Base-by-base conservation (phyloP, 345 rosid genomes). In the Firmiana major region DNA sequence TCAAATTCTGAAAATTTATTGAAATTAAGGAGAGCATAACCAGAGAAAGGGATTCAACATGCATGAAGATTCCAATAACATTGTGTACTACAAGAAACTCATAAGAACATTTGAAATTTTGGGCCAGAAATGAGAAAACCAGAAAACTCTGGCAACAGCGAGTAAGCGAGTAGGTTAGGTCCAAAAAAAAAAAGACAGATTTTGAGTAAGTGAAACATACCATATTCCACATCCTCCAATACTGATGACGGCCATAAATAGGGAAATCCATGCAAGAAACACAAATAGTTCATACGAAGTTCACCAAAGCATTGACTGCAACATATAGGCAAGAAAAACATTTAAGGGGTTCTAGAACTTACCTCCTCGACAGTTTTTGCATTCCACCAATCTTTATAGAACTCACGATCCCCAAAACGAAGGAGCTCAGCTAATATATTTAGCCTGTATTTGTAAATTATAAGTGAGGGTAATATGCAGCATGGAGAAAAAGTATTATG, bases 191-290 rank as follows among this genome's bases (percentile, higher is more conserved):
- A 9, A 46, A 36, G 17, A 17, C 10, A 64, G 60, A 19, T 0
- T 3, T 31, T 55, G 54, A 65, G 59, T 80, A 83, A 31, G 15
- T 77, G 82, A 74, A 81, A 71, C 92, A 74, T 97, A 97, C 99
- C 99, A 92, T 94, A 86, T 97, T 97, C 99, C 99, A 97, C 96
- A 92, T 86, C 86, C 95, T 92, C 99, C 99, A 97, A 70, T 97
- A 97, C 99, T 97, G 95, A 75, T 67, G 74, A 79, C 57, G 76
- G 86, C 81, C 80, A 71, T 60, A 78, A 79, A 83, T 75, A 79
- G 67, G 58, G 51, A 63, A 67, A 60, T 55, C 69, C 77, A 78
- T 22, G 74, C 64, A 76, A 73, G 63, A 68, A 76, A 53, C 34
- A 71, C 6, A 75, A 11, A 28, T 10, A 42, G 51, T 48, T 49